Evolutionary conservation across 768 basidiomycete genomes (phyloP).

Genomic region (Gyrodon lividus): DNA sequence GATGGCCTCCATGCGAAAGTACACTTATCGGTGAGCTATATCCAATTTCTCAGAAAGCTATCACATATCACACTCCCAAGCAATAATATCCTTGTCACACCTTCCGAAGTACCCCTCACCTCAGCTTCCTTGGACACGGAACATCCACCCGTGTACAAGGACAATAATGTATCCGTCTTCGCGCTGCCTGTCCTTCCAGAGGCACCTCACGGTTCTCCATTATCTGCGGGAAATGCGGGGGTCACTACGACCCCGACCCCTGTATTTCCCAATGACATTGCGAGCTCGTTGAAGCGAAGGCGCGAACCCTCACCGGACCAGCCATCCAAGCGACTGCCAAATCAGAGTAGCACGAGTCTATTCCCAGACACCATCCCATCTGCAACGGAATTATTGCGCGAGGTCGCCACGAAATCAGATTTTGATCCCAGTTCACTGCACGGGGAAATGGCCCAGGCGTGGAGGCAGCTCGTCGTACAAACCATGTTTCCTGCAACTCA

Average conservation of each 20-base stretch:
- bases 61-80: conserved; percentile 30
- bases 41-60: neutral
- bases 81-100: conserved; percentile 48
- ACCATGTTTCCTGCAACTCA: conserved; percentile 60
- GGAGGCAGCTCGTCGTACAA: conserved; percentile 50
- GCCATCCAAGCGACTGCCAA: conserved; percentile 35
- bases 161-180: conserved; percentile 65
- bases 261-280: neutral
- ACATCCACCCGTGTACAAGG: conserved; percentile 51
- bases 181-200: conserved; percentile 46
- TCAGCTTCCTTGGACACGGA: conserved; percentile 19
- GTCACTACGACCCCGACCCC: neutral
- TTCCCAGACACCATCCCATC: neutral
- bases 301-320: conserved; percentile 38
- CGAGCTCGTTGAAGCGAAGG: conserved; percentile 39
- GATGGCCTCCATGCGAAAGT: conserved; percentile 68
- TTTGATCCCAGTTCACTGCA: conserved; percentile 35
- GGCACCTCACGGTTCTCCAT: neutral
- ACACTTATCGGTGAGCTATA: conserved; percentile 55
- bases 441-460: conserved; percentile 51
- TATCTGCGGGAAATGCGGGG: too few relatives aligned
- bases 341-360: neutral
- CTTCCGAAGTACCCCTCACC: conserved; percentile 41
- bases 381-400: conserved; percentile 13
- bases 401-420: conserved; percentile 20